Percentiles rank a stretch among this genome's conserved stretches.
These are phyloP conservation scores for Cicer yamashitae DNA, from an alignment of 306 rosid genomes.

Conservation along the genomic window DNA sequence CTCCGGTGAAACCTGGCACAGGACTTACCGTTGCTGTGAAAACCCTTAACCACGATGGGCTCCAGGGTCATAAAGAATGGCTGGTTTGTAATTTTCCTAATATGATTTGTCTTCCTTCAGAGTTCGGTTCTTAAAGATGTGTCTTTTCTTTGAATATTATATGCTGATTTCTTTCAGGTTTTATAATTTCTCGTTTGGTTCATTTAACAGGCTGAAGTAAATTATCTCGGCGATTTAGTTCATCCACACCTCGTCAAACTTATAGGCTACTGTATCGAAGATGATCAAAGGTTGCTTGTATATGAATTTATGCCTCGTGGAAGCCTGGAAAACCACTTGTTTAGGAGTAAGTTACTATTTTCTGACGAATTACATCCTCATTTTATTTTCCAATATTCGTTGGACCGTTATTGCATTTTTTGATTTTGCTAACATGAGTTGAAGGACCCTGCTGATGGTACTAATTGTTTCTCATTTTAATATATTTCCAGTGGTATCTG, in stretches of 20 bases:
- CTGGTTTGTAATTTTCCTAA: constrained; percentile 64
- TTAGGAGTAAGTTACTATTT: constrained; percentile 72
- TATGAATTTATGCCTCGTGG: constrained; percentile 99
- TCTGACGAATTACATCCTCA: neutral
- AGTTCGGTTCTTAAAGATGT: neutral
- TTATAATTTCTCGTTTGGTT: constrained; percentile 36
- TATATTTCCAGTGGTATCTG: neutral
- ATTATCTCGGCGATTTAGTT: constrained; percentile 90
- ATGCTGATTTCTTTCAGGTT: constrained; percentile 12
- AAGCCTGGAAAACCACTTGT: constrained; percentile 96
- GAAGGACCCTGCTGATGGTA: too few relatives aligned
- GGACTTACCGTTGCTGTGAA: constrained; percentile 99
- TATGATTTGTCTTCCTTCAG: neutral
- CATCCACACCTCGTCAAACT: constrained; percentile 95
- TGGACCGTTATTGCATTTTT: neutral
- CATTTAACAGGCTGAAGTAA: constrained; percentile 86
- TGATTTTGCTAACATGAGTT: neutral
- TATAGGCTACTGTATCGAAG: constrained; percentile 95
- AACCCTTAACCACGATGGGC: constrained; percentile 96
- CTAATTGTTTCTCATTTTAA: too few relatives aligned
- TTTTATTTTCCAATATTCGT: constrained; percentile 16
- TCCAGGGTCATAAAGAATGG: constrained; percentile 99
- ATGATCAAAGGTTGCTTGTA: constrained; percentile 89
- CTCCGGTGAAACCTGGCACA: constrained; percentile 97
- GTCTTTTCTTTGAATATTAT: constrained; percentile 13